Evolutionary conservation across 257 asterid species (phyloP).

Genomic region (Primulina eburnea): DNA sequence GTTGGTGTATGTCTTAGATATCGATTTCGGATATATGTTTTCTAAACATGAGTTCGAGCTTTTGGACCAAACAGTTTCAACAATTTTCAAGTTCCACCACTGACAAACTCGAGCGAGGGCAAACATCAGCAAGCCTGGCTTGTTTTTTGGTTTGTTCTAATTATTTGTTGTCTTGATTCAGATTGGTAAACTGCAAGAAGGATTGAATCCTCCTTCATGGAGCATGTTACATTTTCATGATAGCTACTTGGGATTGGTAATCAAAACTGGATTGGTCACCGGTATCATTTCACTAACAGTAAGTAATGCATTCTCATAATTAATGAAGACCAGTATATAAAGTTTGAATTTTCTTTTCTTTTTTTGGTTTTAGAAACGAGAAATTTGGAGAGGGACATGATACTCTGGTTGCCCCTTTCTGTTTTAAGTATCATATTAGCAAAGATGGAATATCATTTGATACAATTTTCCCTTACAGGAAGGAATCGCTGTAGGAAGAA

Average conservation of each 20-base stretch:
- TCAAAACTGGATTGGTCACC: constrained; percentile 80
- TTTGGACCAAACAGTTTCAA: too few species aligned
- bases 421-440: too few species aligned
- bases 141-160: not conserved
- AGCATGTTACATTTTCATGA: constrained; percentile 75
- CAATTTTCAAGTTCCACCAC: too few species aligned
- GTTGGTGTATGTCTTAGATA: too few species aligned
- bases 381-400: too few species aligned
- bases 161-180: constrained; percentile 18
- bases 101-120: not conserved
- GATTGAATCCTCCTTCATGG: constrained; percentile 87
- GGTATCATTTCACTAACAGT: constrained; percentile 88
- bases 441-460: not conserved
- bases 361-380: too few species aligned
- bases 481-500: constrained; percentile 94
- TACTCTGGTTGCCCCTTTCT: too few species aligned
- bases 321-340: too few species aligned
- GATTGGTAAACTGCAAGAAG: constrained; percentile 81
- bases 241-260: constrained; percentile 54
- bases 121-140: not conserved
- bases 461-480: constrained; percentile 44
- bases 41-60: too few species aligned
- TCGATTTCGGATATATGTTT: too few species aligned
- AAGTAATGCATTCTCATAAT: constrained; percentile 16
- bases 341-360: too few species aligned